Percentiles rank a stretch among this genome's conserved stretches.
phyloP scores from a whole-genome alignment of 139 green algal species.

The Volvox reticuliferus region DNA sequence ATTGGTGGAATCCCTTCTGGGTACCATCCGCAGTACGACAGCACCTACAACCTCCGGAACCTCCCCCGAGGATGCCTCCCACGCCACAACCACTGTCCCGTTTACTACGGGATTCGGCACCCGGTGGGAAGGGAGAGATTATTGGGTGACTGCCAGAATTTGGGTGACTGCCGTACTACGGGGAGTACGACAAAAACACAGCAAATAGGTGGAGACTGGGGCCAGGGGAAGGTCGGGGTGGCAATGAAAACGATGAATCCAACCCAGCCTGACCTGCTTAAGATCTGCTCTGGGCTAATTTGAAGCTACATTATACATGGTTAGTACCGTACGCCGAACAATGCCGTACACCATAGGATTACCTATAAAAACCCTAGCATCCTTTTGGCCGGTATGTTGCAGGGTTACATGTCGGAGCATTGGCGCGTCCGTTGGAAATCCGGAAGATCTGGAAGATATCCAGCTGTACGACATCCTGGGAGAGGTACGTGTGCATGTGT shows the following conservation, averaged over 20 bases:
- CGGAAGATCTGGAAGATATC: slow-evolving; percentile 2
- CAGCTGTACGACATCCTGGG: slow-evolving; percentile 18
- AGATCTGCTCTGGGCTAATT: too few relatives aligned
- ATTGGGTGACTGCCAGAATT: background rate
- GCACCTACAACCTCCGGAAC: background rate
- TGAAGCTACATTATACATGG: too few relatives aligned
- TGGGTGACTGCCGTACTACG: too few relatives aligned
- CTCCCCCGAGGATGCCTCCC: background rate
- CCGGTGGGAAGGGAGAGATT: background rate
- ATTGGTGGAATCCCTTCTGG: slow-evolving; percentile 1
- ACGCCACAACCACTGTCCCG: background rate
- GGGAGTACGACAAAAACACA: too few relatives aligned
- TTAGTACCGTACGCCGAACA: too few relatives aligned
- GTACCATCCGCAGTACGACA: background rate
- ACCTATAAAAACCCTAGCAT: too few relatives aligned
- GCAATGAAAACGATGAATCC: too few relatives aligned
- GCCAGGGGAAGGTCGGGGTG: too few relatives aligned
- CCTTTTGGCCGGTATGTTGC: background rate
- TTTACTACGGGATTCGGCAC: background rate
- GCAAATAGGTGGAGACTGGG: too few relatives aligned
- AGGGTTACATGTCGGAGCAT: background rate
- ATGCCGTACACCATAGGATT: too few relatives aligned
- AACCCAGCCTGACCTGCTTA: too few relatives aligned
- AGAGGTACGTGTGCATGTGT: background rate
- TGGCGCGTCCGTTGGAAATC: background rate